Conservation (phyloP, 768 basidiomycete genomes). For the Boletellus emodensis region DNA sequence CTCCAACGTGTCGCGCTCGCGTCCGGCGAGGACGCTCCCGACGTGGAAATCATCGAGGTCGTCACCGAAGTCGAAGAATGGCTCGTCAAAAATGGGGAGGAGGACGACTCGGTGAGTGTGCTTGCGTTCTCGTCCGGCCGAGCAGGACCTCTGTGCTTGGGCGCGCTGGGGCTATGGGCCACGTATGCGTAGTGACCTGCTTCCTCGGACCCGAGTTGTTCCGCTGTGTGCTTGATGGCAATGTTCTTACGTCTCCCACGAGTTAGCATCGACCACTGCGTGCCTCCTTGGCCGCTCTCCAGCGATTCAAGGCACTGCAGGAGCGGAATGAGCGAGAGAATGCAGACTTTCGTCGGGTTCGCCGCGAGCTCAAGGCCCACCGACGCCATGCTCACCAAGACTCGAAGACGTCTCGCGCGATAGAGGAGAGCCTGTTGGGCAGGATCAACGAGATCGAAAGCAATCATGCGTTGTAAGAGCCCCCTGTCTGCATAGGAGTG, state of each 20-base stretch:
- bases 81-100: slow-evolving; percentile 41
- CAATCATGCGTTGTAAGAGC: slow-evolving; percentile 25
- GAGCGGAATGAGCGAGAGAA: slow-evolving; percentile 31
- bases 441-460: slow-evolving; percentile 32
- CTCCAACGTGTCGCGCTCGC: slow-evolving; percentile 34
- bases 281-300: slow-evolving; percentile 32
- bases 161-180: neutral
- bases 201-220: slow-evolving; percentile 19
- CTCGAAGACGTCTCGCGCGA: slow-evolving; percentile 32
- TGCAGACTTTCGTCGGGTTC: slow-evolving; percentile 30
- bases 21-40: slow-evolving; percentile 32
- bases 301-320: slow-evolving; percentile 37
- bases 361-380: slow-evolving; percentile 28
- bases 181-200: neutral
- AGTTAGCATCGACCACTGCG: slow-evolving; percentile 33
- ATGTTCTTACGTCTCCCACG: slow-evolving; percentile 21
- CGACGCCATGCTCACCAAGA: slow-evolving; percentile 31
- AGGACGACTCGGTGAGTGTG: slow-evolving; percentile 34
- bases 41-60: slow-evolving; percentile 35
- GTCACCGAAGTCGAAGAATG: slow-evolving; percentile 49
- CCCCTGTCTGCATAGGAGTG: neutral
- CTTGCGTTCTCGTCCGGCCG: slow-evolving; percentile 1
- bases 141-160: neutral
- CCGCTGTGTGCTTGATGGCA: slow-evolving; percentile 7
- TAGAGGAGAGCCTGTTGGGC: slow-evolving; percentile 35